Evolutionary conservation across 2,329 filamentous ascomycete species (phyloP), one percentile per base, ranked within the genome.

Genomic region (Ciborinia camelliae): DNA sequence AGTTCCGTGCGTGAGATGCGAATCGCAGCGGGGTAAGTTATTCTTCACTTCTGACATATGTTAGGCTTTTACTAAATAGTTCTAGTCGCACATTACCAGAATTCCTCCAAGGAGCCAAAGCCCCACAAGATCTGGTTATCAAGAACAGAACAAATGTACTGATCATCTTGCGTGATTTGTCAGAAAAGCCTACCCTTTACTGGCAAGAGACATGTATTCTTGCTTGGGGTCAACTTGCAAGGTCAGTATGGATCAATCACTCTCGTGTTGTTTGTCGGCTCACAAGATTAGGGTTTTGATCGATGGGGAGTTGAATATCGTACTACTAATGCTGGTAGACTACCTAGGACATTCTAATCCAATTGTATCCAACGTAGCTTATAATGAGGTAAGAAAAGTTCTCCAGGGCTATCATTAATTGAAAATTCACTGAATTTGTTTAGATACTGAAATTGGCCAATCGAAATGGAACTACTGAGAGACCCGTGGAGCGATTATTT

Each of bases 1-100:
- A 96, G 93, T 76, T 96, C 93, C 1, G 77, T 92, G 26, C 85
- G 94, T 73, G 95, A 98, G 75, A 79, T 98, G 35, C 87, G 94
- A 39, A 85, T 97, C 71, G 89, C 89, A 45, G 90, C 93, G 65
- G 90, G 89, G 81, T 89, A 62, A 66, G 67, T 51, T 68, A 57
- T 58, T 58, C 1, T 23, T 52, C 57, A 18, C 54, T 32, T 51
- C 20, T 66, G 47, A 41, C 20, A 12, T 12, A 45, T 26, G n/a
- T 55, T n/a, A 12, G 20, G 4, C 8, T 28, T 14, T n/a, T 43
- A 5, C 67, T 55, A 62, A 73, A 70, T 66, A 73, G 57, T 35
- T 35, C 58, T 67, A 89, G 86, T 43, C 83, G 85, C 66, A 86
- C 88, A 0, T 75, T 94, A 32, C 81, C 86, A 55, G 79, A 82